Base-by-base conservation (phyloP, 371 early-diverging fungal species). In the Circinella minor region DNA sequence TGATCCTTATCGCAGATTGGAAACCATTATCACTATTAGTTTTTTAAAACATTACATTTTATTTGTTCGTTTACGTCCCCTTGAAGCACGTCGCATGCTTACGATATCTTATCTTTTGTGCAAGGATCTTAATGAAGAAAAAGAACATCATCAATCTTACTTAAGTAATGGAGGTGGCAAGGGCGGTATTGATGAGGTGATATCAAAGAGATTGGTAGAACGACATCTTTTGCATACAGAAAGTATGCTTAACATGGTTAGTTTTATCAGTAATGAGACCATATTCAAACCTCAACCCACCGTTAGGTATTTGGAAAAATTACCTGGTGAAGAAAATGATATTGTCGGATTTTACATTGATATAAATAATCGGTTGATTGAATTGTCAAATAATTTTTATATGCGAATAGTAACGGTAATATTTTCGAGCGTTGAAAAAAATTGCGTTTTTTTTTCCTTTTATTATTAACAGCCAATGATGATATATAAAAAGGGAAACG, bases 1-100 rank as follows among this genome's bases (percentile, higher is more conserved):
- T 43, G 74, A 71, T 27, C 74, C 74, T 0, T 13, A 65, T 4
- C 71, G 62, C 14, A 36, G 66, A 20, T 20, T 74, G 4, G 74
- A 74, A 61, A 68, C 74, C 1, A n/a, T 74, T 9, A 55, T 68
- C 8, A 55, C 71, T 17, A 59, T 65, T 37, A 47, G 18, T 4
- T 65, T 65, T 13, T 36, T 65, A 11, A 34, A 47, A 4, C 48
- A 47, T 36, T 65, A 65, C 18, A n/a, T 65, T 49, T 36, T n/a
- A 7, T 37, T 48, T 37, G 37, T 65, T 8, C 65, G 27, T n/a
- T 36, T 65, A 47, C 55, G 48, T 9, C 48, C 48, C 9, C 11
- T 38, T 10, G 65, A 65, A 36, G 65, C 65, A 36, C 65, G 65
- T 37, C 65, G 65, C 11, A 1, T 65, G 10, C 13, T 36, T n/a